Base-by-base conservation (phyloP, 257 asterid genomes). In the Osmanthus fragrans region DNA sequence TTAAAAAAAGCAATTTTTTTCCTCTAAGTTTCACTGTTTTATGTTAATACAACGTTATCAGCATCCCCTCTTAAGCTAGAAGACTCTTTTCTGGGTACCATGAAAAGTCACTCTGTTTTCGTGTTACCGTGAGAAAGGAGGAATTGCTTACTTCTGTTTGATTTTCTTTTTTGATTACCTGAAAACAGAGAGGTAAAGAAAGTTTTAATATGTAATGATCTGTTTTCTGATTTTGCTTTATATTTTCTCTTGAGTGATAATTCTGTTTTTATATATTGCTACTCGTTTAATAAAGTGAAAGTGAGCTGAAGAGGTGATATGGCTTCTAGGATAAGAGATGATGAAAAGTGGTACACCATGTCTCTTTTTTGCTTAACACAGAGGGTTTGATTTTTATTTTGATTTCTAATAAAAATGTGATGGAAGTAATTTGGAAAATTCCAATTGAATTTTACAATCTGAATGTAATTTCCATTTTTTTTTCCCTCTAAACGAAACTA, bases 21-120 rank as follows among this genome's bases (percentile, higher is more conserved):
- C 72, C 77, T 13, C n/a, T 74, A 80, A 72, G 78, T n/a, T n/a
- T n/a, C 77, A 69, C 47, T 32, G 12, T 23, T 19, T 32, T 25
- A 47, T 30, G 32, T 78, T 37, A 36, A 56, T 37, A 15, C 30
- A 42, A 23, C 7, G 33, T 72, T 56, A 70, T 71, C 70, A 69
- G 70, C 66, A 47, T 23, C n/a, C 66, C 69, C 45, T 71, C 60
- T 5, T 27, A 49, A 72, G 11, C 82, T 76, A 74, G 71, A 47
- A 74, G 56, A 18, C 21, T 70, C 23, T 29, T 33, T 68, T 76
- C 21, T 70, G 33, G 15, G 30, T 68, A 71, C 71, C 74, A 33
- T 60, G 73, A 64, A 77, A 47, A 74, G 79, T 78, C 74, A 11
- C 69, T 79, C 73, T 68, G 78, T 18, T 80, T 87, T 77, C 69